Evolutionary conservation across 2,329 filamentous ascomycete species (phyloP).

Genomic region (Emergomyces pasteurianus): DNA sequence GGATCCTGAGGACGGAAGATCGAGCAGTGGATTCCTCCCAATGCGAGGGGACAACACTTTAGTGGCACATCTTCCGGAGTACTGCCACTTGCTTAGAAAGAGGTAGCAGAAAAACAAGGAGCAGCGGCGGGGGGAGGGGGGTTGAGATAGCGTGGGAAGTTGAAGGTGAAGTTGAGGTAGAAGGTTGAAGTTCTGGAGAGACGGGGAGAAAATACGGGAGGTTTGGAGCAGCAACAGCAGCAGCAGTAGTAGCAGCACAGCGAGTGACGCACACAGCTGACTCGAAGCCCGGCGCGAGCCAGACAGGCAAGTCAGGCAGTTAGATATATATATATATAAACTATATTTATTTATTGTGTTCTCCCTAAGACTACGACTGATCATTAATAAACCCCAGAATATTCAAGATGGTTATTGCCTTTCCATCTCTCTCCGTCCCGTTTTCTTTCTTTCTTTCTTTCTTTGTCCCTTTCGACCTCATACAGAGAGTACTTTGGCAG

Average conservation of each 20-base stretch:
- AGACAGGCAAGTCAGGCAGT: neutral
- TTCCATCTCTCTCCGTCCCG: neutral
- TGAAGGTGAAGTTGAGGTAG: neutral
- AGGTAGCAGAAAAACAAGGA: neutral
- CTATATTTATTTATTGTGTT: neutral
- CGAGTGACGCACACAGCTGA: constrained; percentile 2
- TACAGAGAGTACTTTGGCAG: neutral
- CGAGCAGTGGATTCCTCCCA: constrained; percentile 1
- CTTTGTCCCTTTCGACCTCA: neutral
- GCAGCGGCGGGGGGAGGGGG: neutral
- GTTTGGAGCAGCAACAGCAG: neutral
- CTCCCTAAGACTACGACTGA: neutral
- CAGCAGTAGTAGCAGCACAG: too few relatives aligned
- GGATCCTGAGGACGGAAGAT: neutral
- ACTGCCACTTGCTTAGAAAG: neutral
- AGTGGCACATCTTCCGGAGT: constrained; percentile 2
- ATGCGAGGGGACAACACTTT: neutral
- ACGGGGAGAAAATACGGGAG: neutral
- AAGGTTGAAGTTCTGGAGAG: neutral
- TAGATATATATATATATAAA: neutral
- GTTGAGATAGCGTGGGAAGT: neutral
- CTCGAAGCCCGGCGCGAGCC: neutral
- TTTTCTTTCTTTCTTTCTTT: neutral
- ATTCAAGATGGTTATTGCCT: neutral
- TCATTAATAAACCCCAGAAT: neutral